Conservation (phyloP, 208 protist genomes). For the Giardia muris region DNA sequence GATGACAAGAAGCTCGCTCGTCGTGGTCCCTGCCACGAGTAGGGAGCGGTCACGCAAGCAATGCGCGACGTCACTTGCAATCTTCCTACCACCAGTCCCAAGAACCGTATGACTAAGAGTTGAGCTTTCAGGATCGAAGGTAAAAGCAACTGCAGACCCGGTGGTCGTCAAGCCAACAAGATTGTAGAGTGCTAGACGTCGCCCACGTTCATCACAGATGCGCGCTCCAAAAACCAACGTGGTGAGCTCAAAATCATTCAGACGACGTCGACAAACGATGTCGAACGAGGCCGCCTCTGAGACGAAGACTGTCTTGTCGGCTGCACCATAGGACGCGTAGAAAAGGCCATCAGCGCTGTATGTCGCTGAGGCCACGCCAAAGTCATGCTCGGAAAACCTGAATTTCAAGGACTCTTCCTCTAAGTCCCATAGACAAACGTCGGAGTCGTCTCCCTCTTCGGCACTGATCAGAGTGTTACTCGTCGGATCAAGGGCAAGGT, state of each 20-base stretch:
- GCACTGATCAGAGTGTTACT: not conserved
- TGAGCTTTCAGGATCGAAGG: not conserved
- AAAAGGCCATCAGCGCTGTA: not conserved
- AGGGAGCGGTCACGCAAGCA: not conserved
- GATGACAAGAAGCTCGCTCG: not conserved
- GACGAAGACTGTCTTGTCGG: not conserved
- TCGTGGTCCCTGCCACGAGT: not conserved
- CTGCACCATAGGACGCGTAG: not conserved
- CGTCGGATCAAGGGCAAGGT: not conserved
- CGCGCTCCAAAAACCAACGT: not conserved
- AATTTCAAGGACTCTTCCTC: not conserved
- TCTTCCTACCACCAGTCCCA: not conserved
- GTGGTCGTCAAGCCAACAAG: not conserved
- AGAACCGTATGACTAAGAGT: not conserved
- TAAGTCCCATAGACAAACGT: not conserved
- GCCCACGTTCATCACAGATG: not conserved
- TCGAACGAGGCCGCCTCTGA: not conserved
- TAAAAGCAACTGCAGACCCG: not conserved
- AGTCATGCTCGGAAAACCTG: slow-evolving; percentile 11
- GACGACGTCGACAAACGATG: not conserved
- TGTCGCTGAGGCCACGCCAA: not conserved
- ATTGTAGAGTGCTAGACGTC: not conserved
- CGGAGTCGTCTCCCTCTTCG: not conserved
- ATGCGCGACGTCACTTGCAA: not conserved
- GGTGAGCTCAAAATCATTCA: not conserved